These are phyloP conservation scores for Plantago major DNA, from an alignment of 257 asterid species.

Conservation along the genomic window DNA sequence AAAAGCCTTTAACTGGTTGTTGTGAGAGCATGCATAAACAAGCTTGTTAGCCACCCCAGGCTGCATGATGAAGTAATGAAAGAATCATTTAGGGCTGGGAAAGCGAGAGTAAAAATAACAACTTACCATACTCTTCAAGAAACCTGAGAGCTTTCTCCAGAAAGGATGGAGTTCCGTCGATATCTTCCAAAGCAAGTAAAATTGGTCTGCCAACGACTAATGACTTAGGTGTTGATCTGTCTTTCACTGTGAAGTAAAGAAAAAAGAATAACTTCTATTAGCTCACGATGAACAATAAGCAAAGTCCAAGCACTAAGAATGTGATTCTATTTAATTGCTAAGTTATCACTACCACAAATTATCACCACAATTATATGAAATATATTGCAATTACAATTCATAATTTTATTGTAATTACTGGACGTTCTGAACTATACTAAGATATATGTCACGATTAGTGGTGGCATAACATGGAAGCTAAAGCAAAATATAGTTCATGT, in stretches of 20 bases:
- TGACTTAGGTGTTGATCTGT: conserved; percentile 66
- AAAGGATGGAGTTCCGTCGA: conserved; percentile 96
- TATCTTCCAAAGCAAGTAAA: conserved; percentile 95
- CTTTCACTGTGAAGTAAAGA: conserved; percentile 48
- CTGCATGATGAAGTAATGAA: no score
- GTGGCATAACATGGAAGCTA: conserved; percentile 3
- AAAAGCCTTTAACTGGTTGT: not conserved
- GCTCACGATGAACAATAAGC: conserved; percentile 9
- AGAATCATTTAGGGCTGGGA: not conserved
- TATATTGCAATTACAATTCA: not conserved
- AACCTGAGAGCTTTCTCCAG: conserved; percentile 95
- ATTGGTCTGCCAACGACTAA: conserved; percentile 87
- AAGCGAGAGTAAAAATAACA: conserved; percentile 11
- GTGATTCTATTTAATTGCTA: no score
- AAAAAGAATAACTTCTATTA: conserved; percentile 9
- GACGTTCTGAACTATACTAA: conserved; percentile 1
- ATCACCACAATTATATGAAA: not conserved
- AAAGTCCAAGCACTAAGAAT: conserved; percentile 8
- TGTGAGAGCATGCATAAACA: no score
- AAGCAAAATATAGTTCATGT: conserved; percentile 12
- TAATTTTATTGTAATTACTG: conserved; percentile 6
- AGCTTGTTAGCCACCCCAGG: no score
- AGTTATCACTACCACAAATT: not conserved
- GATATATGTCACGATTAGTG: not conserved
- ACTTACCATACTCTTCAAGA: conserved; percentile 82